Conservation (phyloP, 805 yeast species). For the Diddensiella transvaalensis region DNA sequence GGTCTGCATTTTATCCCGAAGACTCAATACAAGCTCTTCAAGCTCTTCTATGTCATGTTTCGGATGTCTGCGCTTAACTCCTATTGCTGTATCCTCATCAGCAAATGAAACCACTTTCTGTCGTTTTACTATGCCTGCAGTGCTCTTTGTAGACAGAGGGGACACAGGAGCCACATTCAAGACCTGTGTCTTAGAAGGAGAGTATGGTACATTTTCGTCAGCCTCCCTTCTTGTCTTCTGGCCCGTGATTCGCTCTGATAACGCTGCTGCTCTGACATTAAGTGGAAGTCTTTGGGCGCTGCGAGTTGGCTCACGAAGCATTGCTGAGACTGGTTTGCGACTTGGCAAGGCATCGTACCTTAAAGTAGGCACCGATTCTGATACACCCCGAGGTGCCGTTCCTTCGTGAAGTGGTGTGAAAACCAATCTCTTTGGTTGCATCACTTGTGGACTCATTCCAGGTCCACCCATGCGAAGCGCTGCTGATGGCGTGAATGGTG, state of each 20-base stretch:
- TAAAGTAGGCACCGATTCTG: not conserved
- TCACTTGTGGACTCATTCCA: not conserved
- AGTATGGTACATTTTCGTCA: not conserved
- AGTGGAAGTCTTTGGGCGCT: not conserved
- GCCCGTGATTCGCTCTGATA: not conserved
- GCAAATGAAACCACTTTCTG: not conserved
- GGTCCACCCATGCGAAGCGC: not conserved
- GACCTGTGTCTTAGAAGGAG: not conserved
- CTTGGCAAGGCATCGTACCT: not conserved
- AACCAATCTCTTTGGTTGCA: not conserved
- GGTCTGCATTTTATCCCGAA: not conserved
- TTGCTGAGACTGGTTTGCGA: not conserved
- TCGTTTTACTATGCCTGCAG: not conserved
- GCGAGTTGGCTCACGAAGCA: not conserved
- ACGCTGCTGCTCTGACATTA: not conserved
- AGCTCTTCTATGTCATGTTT: not conserved
- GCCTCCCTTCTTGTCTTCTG: not conserved
- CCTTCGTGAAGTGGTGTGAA: not conserved
- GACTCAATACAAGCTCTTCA: not conserved
- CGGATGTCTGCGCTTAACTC: not conserved
- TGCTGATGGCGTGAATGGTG: not conserved
- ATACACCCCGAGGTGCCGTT: not conserved
- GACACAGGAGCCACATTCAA: not conserved
- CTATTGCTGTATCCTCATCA: not conserved
- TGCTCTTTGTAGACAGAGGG: not conserved